These are phyloP conservation scores for Trichoderma sp. DNA, from an alignment of 2,329 filamentous ascomycete genomes.

Conservation along the genomic window DNA sequence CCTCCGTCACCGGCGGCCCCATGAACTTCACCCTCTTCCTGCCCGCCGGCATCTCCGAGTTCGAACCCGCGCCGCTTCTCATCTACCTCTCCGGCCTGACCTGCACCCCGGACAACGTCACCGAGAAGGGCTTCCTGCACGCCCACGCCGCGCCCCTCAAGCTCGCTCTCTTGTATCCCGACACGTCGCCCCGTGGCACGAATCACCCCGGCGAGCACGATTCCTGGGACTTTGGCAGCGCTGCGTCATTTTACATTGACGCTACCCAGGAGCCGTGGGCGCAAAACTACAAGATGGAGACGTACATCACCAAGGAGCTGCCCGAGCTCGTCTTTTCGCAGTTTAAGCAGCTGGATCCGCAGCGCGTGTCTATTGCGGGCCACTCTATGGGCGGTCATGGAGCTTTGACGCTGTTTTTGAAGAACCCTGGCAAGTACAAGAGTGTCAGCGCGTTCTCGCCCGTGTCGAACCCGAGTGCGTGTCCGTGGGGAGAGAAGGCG, in stretches of 20 bases:
- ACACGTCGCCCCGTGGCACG: conserved; percentile 88
- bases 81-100: conserved; percentile 94
- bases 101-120: conserved; percentile 86
- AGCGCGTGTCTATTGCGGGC: conserved; percentile 79
- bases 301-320: conserved; percentile 88
- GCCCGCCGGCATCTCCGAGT: conserved; percentile 65
- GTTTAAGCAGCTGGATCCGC: conserved; percentile 69
- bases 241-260: conserved; percentile 93
- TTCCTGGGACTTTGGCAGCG: conserved; percentile 85
- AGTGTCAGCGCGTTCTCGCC: conserved; percentile 89
- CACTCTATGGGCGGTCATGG: conserved; percentile 99
- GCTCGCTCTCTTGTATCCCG: conserved; percentile 92
- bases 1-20: conserved; percentile 74
- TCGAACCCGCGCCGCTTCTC: conserved; percentile 70
- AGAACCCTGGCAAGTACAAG: conserved; percentile 87
- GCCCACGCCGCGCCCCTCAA: conserved; percentile 74
- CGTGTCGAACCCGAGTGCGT: conserved; percentile 81
- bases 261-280: conserved; percentile 74
- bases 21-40: conserved; percentile 95
- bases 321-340: conserved; percentile 71
- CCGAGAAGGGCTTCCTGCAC: conserved; percentile 89
- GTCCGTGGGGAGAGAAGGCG: conserved; percentile 94
- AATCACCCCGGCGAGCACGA: conserved; percentile 83
- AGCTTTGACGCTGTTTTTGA: conserved; percentile 87
- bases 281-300: conserved; percentile 89